Base-by-base conservation (phyloP, 2,329 filamentous ascomycete species). In the Verticillium albo-atrum region DNA sequence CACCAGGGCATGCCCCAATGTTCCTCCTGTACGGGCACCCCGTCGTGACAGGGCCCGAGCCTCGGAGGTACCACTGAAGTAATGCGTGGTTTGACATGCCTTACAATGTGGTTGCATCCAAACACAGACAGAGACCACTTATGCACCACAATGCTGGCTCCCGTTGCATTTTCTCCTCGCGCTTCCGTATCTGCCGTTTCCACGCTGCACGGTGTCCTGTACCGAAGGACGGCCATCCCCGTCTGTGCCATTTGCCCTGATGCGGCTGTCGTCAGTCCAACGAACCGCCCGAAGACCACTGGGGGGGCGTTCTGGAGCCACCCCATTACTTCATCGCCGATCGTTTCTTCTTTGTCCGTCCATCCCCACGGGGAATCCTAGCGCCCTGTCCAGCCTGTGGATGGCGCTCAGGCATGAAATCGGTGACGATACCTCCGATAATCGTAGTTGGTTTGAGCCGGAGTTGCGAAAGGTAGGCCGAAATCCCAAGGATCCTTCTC, bases 261-360 rank as follows among this genome's bases (percentile, higher is more conserved):
- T 62, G 61, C 57, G 61, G 57, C 61, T 62, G 42, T 20, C 25
- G 42, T 50, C 20, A 23, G 25, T 10, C 42, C 42, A 23, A 6
- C n/a, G 20, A 50, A 50, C 42, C 25, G 42, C 10, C 42, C 42
- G 42, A 50, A 20, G 37, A 12, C 15, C 35, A 2, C 30, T 32
- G 35, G 35, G 14, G 35, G 14, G 35, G 17, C 35, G 55, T 54
- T 28, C 57, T 57, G 60, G 54, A 37, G 55, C 50, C 35, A 54
- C 30, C 57, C 57, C 55, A 58, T 63, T 62, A 54, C 55, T 42
- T 34, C 61, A 62, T 63, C 61, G 60, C 55, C 61, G 61, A 63
- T 63, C 57, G 50, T 47, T 55, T 27, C 47, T 58, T 53, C 60
- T 63, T 60, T 26, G 57, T 56, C 54, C 32, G 27, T 42, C 47